These are phyloP conservation scores for Puccinia triticina DNA, from an alignment of 1,284 basidiomycete species.

Conservation along the genomic window DNA sequence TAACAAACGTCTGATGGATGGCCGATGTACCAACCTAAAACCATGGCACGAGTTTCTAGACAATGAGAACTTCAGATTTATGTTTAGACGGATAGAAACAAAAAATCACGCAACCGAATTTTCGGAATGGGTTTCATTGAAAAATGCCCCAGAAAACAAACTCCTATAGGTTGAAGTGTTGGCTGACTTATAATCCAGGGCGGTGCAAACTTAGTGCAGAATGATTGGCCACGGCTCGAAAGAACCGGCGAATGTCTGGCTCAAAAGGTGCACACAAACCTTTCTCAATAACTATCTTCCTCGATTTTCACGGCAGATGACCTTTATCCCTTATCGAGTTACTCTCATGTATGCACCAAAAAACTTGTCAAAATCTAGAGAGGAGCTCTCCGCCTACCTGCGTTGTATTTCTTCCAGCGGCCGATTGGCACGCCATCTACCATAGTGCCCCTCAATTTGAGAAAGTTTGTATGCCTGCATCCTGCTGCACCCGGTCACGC, in stretches of 20 bases:
- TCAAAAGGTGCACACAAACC: background rate
- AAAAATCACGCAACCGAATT: background rate
- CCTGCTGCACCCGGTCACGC: too few relatives aligned
- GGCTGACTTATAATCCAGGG: background rate
- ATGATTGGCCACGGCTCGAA: background rate
- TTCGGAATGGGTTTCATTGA: background rate
- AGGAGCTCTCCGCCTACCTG: background rate
- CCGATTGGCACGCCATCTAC: background rate
- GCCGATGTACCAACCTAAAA: background rate
- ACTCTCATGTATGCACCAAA: too few relatives aligned
- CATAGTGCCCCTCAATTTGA: too few relatives aligned
- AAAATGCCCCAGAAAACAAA: background rate
- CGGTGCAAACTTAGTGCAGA: background rate
- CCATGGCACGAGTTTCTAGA: conserved; percentile 14
- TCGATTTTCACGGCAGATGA: background rate
- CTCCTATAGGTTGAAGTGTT: background rate
- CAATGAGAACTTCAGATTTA: background rate
- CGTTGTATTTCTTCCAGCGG: background rate
- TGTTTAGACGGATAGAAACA: background rate
- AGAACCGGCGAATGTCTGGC: background rate
- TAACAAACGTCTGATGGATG: background rate
- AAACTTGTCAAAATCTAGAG: background rate
- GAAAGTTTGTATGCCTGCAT: too few relatives aligned
- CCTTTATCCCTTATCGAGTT: background rate
- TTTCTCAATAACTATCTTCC: background rate